Evolutionary conservation across 352 stramenopile genomes (phyloP), one percentile per base, ranked within the genome.

Genomic region (Globisporangium spiculum): DNA sequence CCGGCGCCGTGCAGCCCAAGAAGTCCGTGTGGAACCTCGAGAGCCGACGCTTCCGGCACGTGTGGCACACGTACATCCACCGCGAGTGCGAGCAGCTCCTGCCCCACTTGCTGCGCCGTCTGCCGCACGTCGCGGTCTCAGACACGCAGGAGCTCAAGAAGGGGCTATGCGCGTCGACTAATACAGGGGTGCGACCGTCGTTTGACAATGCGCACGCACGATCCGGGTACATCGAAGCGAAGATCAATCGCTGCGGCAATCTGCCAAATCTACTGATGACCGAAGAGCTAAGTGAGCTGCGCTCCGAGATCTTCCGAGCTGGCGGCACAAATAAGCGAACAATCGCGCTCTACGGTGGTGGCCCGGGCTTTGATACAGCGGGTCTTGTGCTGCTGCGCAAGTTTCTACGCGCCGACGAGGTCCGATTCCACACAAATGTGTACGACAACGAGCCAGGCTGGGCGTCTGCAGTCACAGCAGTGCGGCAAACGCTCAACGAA

Each of bases 391-490:
- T 91, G 30, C 76, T 92, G 63, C 72, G 77, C 26, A 69, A 83
- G 27, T 90, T 79, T 57, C 73, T 90, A 34, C 81, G 82, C 46
- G 75, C 81, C 20, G 60, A 46, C 22, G 73, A 89, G 41, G 61
- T 85, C 9, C 64, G 65, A 10, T 81, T 92, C 26, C 73, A 86
- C 38, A 74, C 74, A 7, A 85, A 76, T 6, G 79, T 92, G 38
- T 92, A 90, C 56, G 84, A 92, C 74, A 91, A 90, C 24, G 84
- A 92, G 27, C 79, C 79, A 0, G 84, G 84, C 0, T 92, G 84
- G 84, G 63, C 77, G 26, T 57, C 36, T 26, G 79, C 82, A 9
- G 77, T 92, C 20, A 36, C 61, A 2, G 81, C 69, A 12, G 70
- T 80, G 24, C 54, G 71, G 18, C 56, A 66, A 32, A 76, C 82